Conservation (phyloP, 441 rosid genomes). For the Gossypium schwendimanii region DNA sequence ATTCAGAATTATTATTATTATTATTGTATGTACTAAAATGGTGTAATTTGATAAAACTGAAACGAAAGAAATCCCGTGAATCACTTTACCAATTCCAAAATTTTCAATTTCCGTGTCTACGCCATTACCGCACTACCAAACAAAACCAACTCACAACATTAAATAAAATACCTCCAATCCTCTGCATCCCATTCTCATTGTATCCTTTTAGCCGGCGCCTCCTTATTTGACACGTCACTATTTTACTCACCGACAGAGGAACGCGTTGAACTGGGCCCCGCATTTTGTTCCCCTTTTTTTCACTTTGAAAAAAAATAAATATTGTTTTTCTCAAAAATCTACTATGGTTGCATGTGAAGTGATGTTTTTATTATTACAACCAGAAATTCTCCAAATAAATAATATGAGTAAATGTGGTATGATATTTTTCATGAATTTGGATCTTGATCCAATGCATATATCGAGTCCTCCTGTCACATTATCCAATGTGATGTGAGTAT, state of each 20-base stretch:
- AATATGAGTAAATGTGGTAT: background rate
- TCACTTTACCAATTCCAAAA: background rate
- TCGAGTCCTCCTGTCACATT: background rate
- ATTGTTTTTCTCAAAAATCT: background rate
- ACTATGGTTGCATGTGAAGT: background rate
- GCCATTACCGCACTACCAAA: background rate
- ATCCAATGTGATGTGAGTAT: background rate
- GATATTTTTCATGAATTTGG: background rate
- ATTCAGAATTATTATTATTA: background rate
- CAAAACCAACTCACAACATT: conserved; percentile 1
- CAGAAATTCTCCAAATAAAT: background rate
- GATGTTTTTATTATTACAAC: background rate
- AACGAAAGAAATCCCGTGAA: background rate
- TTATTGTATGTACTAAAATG: background rate
- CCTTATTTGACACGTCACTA: background rate
- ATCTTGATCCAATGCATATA: conserved; percentile 4
- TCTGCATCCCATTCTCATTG: background rate
- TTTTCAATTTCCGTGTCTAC: background rate
- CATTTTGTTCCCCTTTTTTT: background rate
- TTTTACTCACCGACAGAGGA: background rate
- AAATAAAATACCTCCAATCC: background rate
- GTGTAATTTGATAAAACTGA: background rate
- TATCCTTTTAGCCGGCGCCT: background rate
- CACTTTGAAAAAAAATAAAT: background rate
- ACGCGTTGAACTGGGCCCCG: background rate